Evolutionary conservation across 2,329 filamentous ascomycete genomes (phyloP).

Genomic region (Cordyceps cicadae): DNA sequence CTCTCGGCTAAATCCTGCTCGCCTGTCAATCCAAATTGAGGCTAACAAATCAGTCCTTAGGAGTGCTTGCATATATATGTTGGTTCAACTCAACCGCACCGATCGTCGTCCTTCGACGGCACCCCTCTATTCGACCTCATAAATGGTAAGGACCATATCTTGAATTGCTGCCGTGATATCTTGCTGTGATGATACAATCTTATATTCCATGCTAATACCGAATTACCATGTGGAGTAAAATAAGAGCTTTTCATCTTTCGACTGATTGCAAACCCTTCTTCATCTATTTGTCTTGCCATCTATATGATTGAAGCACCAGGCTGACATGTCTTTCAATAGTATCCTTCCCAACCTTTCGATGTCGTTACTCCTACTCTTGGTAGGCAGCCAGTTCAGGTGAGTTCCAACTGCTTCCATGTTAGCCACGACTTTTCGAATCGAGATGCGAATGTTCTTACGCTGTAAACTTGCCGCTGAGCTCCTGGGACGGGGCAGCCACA

Average conservation of each 20-base stretch:
- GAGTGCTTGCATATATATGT: neutral
- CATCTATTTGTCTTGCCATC: conserved; percentile 17
- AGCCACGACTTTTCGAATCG: conserved; percentile 2
- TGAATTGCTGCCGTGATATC: neutral
- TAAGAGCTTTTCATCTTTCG: conserved; percentile 80
- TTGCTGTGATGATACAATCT: conserved; percentile 55
- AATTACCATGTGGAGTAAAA: conserved; percentile 58
- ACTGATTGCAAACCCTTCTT: conserved; percentile 44
- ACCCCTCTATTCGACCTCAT: neutral
- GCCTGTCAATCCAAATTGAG: neutral
- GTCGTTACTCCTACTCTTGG: conserved; percentile 27
- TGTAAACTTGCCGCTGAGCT: conserved; percentile 69
- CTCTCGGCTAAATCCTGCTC: neutral
- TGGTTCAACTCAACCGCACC: neutral
- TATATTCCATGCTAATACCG: conserved; percentile 74
- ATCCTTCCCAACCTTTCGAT: neutral
- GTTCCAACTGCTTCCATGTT: conserved; percentile 26
- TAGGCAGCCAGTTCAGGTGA: conserved; percentile 43
- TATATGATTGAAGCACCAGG: conserved; percentile 11
- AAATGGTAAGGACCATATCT: conserved; percentile 22
- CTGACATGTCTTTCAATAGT: conserved; percentile 16
- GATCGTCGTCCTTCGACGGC: neutral
- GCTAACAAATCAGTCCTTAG: neutral
- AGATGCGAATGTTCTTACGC: conserved; percentile 37
- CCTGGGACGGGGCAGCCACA: conserved; percentile 53